Evolutionary conservation across 169 alveolate genomes (phyloP), one percentile per base, ranked within the genome.

Genomic region (Plasmodium vinckei): DNA sequence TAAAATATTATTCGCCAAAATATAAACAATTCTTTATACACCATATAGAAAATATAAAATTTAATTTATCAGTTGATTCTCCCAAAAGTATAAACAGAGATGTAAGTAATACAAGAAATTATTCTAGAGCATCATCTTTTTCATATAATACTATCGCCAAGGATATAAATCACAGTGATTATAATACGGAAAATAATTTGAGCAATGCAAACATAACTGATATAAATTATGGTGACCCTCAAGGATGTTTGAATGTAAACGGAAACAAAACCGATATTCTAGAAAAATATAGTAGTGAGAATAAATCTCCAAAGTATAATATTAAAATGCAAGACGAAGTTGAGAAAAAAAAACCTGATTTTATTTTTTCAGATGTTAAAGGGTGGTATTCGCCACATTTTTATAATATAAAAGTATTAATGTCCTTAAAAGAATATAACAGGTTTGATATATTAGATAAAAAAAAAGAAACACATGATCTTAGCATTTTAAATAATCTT

Each of bases 311-410:
- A 33, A 33, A 33, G 6, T 63, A 77, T 46, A 67, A 49, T 19
- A 54, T 6, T 47, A 46, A n/a, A 2, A 33, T 77, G 13, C 68
- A 77, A 9, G 87, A 72, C 9, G 77, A 77, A 42, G 65, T 49
- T 64, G 63, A 13, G 13, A 77, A 77, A 27, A 77, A 77, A 39
- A 79, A 56, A 79, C 17, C 17, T 59, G 84, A 67, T 54, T 57
- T 79, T 21, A 57, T 61, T 21, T 79, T 54, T 59, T 79, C 89
- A 51, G 89, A 79, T 79, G 25, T 67, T 9, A 79, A 79, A 39
- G 89, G 89, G 1, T 79, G 89, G 89, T 79, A 79, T 79, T 79
- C 89, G 10, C 89, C 89, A 23, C 59, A 79, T 71, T 79, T 79
- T 70, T 79, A 79, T 47, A 79, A 79, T 67, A 79, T 79, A 33